Percentiles rank a stretch among this genome's conserved stretches.
phyloP scores from a whole-genome alignment of 345 rosid genomes.

The Schrenkiella parvula region DNA sequence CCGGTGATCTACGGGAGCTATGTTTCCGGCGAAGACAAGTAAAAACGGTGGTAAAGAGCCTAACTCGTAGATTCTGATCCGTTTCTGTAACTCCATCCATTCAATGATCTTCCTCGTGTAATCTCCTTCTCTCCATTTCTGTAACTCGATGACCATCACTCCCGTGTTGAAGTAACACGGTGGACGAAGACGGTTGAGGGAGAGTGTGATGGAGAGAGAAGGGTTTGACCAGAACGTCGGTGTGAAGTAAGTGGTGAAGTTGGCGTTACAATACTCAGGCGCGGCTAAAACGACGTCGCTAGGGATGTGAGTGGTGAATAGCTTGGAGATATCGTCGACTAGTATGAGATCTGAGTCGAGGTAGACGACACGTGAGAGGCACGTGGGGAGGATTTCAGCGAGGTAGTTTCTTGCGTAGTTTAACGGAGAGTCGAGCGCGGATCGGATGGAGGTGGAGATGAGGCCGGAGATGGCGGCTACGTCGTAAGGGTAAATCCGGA shows the following conservation, averaged over 20 bases:
- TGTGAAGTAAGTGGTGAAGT: conserved; percentile 79
- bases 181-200: conserved; percentile 46
- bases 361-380: conserved; percentile 63
- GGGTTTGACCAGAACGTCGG: conserved; percentile 83
- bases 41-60: conserved; percentile 82
- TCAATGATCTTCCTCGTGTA: conserved; percentile 68
- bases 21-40: conserved; percentile 72
- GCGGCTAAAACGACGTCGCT: conserved; percentile 56
- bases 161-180: conserved; percentile 90
- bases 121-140: conserved; percentile 63
- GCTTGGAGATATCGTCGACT: conserved; percentile 70
- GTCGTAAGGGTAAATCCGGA: conserved; percentile 56
- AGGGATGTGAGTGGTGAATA: conserved; percentile 50
- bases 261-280: conserved; percentile 76
- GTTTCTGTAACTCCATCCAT: conserved; percentile 91
- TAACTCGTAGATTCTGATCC: conserved; percentile 77
- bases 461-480: conserved; percentile 55
- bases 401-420: conserved; percentile 91
- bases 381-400: conserved; percentile 51
- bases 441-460: conserved; percentile 80
- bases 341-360: conserved; percentile 80
- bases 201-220: conserved; percentile 56
- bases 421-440: conserved; percentile 73
- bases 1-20: conserved; percentile 66
- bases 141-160: conserved; percentile 80